Conservation (phyloP, 2,329 filamentous ascomycete species). For the Amesomyces nigricolor region DNA sequence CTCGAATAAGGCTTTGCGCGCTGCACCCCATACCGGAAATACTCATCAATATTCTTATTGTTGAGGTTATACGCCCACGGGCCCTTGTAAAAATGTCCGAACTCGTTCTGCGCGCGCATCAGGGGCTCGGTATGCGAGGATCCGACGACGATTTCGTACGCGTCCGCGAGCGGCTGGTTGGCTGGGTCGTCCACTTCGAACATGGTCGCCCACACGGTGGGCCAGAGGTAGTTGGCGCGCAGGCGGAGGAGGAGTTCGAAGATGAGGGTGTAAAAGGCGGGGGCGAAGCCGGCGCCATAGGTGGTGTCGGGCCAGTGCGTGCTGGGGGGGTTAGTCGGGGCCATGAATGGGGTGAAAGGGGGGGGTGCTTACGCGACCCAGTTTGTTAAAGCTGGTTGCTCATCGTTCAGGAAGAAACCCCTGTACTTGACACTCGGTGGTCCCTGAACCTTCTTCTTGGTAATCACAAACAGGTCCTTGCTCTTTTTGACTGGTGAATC, state of each 20-base stretch:
- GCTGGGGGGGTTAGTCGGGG: constrained; percentile 11
- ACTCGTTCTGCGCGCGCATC: constrained; percentile 56
- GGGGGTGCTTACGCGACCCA: constrained; percentile 45
- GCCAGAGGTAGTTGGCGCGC: constrained; percentile 71
- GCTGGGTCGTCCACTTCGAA: constrained; percentile 65
- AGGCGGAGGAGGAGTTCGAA: constrained; percentile 67
- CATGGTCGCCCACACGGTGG: constrained; percentile 59
- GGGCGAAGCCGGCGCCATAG: constrained; percentile 46
- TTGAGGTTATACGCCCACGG: constrained; percentile 67
- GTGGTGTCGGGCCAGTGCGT: constrained; percentile 38
- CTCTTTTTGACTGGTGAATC: constrained; percentile 52
- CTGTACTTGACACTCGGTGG: constrained; percentile 61
- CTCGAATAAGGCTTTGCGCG: constrained; percentile 61
- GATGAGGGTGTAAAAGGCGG: constrained; percentile 62
- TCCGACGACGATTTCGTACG: constrained; percentile 68
- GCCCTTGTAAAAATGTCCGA: constrained; percentile 48
- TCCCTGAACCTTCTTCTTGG: constrained; percentile 49
- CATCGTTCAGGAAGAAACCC: constrained; percentile 66
- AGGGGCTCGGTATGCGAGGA: constrained; percentile 71
- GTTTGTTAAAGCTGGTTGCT: constrained; percentile 60
- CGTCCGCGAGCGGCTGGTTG: constrained; percentile 64
- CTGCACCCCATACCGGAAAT: constrained; percentile 61
- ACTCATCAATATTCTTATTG: constrained; percentile 61
- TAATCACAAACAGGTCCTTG: constrained; percentile 49
- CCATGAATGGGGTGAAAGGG: not conserved